A percentile compares a stretch with the other conserved stretches of the same genome.
Conservation (phyloP, 1,284 basidiomycete species). For the Ustilago xerochloae region DNA sequence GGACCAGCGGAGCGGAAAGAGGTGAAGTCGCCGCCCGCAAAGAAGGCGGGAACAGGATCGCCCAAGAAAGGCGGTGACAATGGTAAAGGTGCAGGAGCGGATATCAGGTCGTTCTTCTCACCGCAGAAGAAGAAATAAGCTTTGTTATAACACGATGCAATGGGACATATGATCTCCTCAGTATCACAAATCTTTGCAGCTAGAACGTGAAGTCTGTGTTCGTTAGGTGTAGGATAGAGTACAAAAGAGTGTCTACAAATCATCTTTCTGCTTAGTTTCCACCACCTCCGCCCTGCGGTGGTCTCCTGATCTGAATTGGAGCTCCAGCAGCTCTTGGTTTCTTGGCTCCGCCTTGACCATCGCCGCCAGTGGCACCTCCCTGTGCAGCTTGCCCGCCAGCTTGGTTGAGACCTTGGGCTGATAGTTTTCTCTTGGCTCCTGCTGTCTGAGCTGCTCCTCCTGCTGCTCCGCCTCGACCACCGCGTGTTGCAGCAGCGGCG, state of each 20-base stretch:
- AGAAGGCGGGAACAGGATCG: neutral
- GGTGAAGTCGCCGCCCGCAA: neutral
- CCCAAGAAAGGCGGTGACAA: neutral
- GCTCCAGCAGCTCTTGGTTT: conserved; percentile 40
- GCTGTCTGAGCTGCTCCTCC: conserved; percentile 3
- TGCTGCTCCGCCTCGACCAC: conserved; percentile 25
- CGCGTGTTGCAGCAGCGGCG: conserved; percentile 32
- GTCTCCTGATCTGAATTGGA: conserved; percentile 7
- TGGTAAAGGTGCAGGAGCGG: conserved; percentile 9
- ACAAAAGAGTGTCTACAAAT: neutral
- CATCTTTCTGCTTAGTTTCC: neutral
- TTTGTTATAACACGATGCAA: neutral
- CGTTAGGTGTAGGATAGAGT: neutral
- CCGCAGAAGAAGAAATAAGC: conserved; percentile 14
- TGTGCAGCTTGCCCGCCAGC: neutral
- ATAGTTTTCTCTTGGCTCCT: conserved; percentile 45
- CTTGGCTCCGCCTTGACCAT: conserved; percentile 23
- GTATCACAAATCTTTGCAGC: neutral
- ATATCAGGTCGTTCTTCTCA: conserved; percentile 40
- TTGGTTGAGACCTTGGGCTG: conserved; percentile 29
- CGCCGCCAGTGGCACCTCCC: neutral
- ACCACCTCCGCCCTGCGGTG: neutral
- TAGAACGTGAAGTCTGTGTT: neutral
- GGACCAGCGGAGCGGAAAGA: neutral
- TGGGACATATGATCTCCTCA: neutral